phyloP scores from a whole-genome alignment of 1,284 basidiomycete species.

The Anthracocystis panici-leucophaei region DNA sequence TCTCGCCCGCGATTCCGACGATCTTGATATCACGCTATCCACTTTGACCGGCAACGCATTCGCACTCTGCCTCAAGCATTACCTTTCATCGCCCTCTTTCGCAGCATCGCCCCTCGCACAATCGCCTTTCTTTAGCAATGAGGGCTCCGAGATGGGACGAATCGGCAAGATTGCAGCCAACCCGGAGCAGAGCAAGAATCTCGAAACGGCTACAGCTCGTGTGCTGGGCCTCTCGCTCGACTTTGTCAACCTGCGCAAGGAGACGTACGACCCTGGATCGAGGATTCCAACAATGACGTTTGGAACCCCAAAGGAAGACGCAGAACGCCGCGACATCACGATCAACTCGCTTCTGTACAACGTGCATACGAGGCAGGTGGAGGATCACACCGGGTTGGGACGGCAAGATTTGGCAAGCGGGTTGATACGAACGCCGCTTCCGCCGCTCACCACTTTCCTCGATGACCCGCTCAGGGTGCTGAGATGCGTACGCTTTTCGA shows the following conservation, averaged over 20 bases:
- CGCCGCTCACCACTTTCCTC: conserved; percentile 86
- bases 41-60: conserved; percentile 89
- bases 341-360: conserved; percentile 98
- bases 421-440: conserved; percentile 87
- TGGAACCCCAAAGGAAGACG: conserved; percentile 93
- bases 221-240: conserved; percentile 88
- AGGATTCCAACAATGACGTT: conserved; percentile 89
- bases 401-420: conserved; percentile 83
- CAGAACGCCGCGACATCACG: conserved; percentile 89
- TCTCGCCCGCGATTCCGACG: conserved; percentile 83
- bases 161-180: conserved; percentile 88
- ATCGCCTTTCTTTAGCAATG: conserved; percentile 69
- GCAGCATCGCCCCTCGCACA: conserved; percentile 67
- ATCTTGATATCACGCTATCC: conserved; percentile 92
- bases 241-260: conserved; percentile 94
- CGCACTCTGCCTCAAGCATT: conserved; percentile 82
- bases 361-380: conserved; percentile 85
- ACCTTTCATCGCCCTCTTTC: conserved; percentile 73
- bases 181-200: conserved; percentile 96
- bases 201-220: conserved; percentile 93
- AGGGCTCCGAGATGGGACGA: conserved; percentile 55
- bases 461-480: conserved; percentile 95
- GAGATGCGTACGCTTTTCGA: conserved; percentile 90
- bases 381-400: conserved; percentile 87
- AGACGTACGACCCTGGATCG: conserved; percentile 83